Base-by-base conservation (phyloP, 2,329 filamentous ascomycete species). In the Acrocalymma vagum region DNA sequence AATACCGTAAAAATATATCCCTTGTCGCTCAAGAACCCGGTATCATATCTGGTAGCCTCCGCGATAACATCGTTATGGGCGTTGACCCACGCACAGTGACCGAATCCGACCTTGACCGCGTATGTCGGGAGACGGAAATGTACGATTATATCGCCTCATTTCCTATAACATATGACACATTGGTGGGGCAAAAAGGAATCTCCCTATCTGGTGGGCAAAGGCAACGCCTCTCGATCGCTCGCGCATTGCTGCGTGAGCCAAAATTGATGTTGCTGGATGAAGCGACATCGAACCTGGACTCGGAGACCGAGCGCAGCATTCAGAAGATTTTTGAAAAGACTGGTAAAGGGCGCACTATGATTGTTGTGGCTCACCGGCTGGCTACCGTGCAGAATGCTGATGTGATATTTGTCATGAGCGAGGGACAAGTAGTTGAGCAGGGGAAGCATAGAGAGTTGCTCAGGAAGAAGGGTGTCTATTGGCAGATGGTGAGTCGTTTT, bases 1-100 rank as follows among this genome's bases (percentile, higher is more conserved):
- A 90, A 35, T 95, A 96, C 73, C 86, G 92, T 42, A 84, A 80
- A 11, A 83, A 85, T 67, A 81, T 96, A 52, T 87, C 91, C 0
- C 84, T 96, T 11, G 92, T 96, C n/a, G 90, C 86, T 18, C 93
- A 96, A 64, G 92, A 96, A 67, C 91, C 92, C 1, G 95, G 90
- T 0, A 75, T 96, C 1, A 96, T 95, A 71, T 90, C 94, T 66
- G 92, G 91, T 28, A 91, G 86, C 0, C 89, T 96, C 63, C 81
- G 80, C 53, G 90, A 96, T 16, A 96, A 96, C 64, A 88, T 96
- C 48, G 70, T 95, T 3, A 79, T 96, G 0, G 60, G 55, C 24
- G 25, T 49, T 9, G 59, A 76, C 1, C 65, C 41, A 7, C 34
- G 9, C 22, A 29, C 41, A 6, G 35, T 48, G 56, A 62, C 65